Percentiles rank a stretch among this genome's conserved stretches.
Conservation (phyloP, 352 stramenopile genomes). For the Pythium monospermum region DNA sequence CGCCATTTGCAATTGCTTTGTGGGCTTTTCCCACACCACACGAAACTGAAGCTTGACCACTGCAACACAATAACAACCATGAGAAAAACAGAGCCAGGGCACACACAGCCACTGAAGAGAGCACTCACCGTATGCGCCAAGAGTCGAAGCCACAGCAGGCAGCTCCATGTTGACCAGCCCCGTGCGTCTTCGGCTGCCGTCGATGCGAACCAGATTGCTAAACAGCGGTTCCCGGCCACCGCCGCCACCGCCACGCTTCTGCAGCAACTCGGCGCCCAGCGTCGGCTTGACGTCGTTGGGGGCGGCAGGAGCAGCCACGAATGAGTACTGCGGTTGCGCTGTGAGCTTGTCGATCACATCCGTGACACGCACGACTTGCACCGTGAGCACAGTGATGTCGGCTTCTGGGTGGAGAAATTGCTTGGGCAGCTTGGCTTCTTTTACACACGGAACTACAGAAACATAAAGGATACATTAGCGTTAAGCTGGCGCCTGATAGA, state of each 20-base stretch:
- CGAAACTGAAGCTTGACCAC: slow-evolving; percentile 55
- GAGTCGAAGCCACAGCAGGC: slow-evolving; percentile 37
- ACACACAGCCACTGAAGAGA: no score
- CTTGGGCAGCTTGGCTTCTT: slow-evolving; percentile 44
- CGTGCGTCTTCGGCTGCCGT: slow-evolving; percentile 36
- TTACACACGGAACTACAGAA: slow-evolving; percentile 46
- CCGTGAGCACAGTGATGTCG: slow-evolving; percentile 45
- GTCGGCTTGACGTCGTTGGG: slow-evolving; percentile 14
- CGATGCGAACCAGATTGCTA: slow-evolving; percentile 54
- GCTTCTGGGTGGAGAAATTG: slow-evolving; percentile 35
- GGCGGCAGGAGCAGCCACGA: slow-evolving; percentile 20
- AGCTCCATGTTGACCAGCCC: slow-evolving; percentile 53
- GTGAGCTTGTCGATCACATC: slow-evolving; percentile 37
- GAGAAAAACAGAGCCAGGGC: no score
- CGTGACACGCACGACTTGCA: slow-evolving; percentile 64
- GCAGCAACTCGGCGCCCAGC: slow-evolving; percentile 45
- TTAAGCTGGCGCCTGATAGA: no score
- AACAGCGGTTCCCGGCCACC: slow-evolving; percentile 45
- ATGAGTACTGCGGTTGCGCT: slow-evolving; percentile 31
- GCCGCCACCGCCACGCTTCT: slow-evolving; percentile 18
- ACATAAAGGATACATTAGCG: no score
- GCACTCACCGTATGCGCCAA: slow-evolving; percentile 9
- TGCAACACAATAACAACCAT: no score
- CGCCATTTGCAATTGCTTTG: slow-evolving; percentile 34
- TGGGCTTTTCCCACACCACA: slow-evolving; percentile 38